Evolutionary conservation across 2,329 filamentous ascomycete genomes (phyloP), one percentile per base, ranked within the genome.

Genomic region (Penicillium frequentans): DNA sequence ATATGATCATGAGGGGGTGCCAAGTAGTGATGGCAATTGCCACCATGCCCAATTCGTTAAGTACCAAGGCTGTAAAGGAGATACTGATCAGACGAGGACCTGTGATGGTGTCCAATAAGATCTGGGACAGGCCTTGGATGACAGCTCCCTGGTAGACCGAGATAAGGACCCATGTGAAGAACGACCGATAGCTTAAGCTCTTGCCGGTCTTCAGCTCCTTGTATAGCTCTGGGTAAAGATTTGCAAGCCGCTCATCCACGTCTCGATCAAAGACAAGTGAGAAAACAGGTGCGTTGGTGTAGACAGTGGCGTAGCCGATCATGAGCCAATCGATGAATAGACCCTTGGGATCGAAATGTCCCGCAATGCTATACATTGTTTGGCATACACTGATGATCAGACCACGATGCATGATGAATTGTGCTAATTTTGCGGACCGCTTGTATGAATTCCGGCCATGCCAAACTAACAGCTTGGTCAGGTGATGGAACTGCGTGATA

Each of bases 391-490:
- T 89, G 69, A 99, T 96, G 69, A 99, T 96, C 45, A 99, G 81
- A 50, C 95, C 95, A 68, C 95, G 90, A 72, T 99, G 96, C 68
- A 99, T 99, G 68, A 99, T 93, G 75, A 99, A 99, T 73, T 98
- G 96, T 0, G 91, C 92, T 24, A 99, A 84, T 77, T 99, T 99
- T 27, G 95, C 95, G 57, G 87, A 91, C 46, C 96, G 86, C 76
- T 98, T 98, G 81, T 99, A 99, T 66, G 89, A 93, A 77, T 99
- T 99, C 31, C 96, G 87, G 1, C 95, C 95, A 72, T 99, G 96
- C 95, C 96, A 99, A 37, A 99, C 92, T n/a, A 99, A 84, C 1
- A 99, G 84, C 75, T 98, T 99, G 49, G 93, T 96, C 21, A 99
- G 79, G 72, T 99, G 92, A 69, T 88, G 90, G 76, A 99, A 99